Evolutionary conservation across 1,284 basidiomycete species (phyloP), one percentile per base, ranked within the genome.

Genomic region (Puccinia novopanici): DNA sequence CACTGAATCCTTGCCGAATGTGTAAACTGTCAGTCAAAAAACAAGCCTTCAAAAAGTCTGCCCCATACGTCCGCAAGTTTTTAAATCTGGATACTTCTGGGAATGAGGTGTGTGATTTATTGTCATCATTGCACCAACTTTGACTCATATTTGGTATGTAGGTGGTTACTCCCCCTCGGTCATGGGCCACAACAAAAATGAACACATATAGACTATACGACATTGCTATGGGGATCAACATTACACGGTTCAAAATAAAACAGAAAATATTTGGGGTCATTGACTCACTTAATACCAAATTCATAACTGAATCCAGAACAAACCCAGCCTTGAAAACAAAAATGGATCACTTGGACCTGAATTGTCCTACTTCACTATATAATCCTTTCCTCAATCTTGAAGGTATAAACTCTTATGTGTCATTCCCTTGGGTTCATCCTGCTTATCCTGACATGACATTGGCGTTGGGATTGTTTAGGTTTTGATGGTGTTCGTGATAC

Each of bases 401-500:
- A 17, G 87, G 87, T 48, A 48, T n/a, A n/a, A n/a, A n/a, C n/a
- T n/a, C 17, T 48, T 48, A 13, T 19, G 17, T 3, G 2, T 48
- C n/a, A n/a, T 48, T 48, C 2, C 45, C 8, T 48, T 3, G 45
- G 10, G 2, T 13, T 19, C 2, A n/a, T n/a, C n/a, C n/a, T n/a
- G n/a, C n/a, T n/a, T n/a, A n/a, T 48, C 8, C 17, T 48, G 2
- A 48, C 4, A 34, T 34, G 3, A 48, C 2, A 48, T 1, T 48
- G 45, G 45, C 45, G 1, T 1, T 1, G 2, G 2, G 2, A 6
- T 13, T 48, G 5, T 65, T 40, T 22, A 89, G 85, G 0, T 87
- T 88, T 82, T 88, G 88, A 83, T 88, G 88, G 80, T 88, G 87
- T 82, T 52, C 15, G 40, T 40, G 83, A 84, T 75, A 84, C 83